Evolutionary conservation across 768 basidiomycete species (phyloP), one percentile per base, ranked within the genome.

Genomic region (Rhizopogon rudus): DNA sequence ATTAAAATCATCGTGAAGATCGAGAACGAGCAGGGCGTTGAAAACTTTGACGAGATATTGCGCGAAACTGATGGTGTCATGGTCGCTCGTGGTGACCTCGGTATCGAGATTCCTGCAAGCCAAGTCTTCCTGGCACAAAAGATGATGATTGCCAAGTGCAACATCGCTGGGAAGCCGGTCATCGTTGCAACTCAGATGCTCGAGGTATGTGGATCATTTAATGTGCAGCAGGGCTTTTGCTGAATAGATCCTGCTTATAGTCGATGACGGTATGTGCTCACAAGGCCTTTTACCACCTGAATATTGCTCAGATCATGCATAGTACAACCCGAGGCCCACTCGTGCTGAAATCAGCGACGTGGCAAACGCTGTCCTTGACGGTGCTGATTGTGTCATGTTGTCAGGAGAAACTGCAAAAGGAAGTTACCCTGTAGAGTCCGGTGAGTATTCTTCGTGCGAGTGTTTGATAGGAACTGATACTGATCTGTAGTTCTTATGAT

Each of bases 81-180:
- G 97, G 97, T 99, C 61, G 97, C 97, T 61, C 93, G 97, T 75
- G 97, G 97, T 72, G 97, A 99, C 71, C 81, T 99, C 50, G 97
- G 97, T 71, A 99, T 99, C 66, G 97, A 99, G 75, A 99, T 99
- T 64, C 97, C 97, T n/a, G 93, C 97, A 43, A 91, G 88, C 65
- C 97, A 98, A 68, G 97, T 99, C 44, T 99, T 99, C 82, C 79
- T 98, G 65, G 97, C 97, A 7, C 97, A 99, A 73, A 99, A 99
- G 79, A 98, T 98, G 96, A 99, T 99, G 95, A 99, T 98, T 64
- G 85, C 96, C 57, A 98, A 98, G 78, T 97, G 94, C 77, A 98
- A 97, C 79, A 90, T 96, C 66, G 87, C 83, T 53, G 97, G 97
- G 64, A 99, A 99, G 79, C 95, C 97, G 41, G 91, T 92, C 66